Conservation (phyloP, 2,329 filamentous ascomycete species). For the Penicillium polonicum region DNA sequence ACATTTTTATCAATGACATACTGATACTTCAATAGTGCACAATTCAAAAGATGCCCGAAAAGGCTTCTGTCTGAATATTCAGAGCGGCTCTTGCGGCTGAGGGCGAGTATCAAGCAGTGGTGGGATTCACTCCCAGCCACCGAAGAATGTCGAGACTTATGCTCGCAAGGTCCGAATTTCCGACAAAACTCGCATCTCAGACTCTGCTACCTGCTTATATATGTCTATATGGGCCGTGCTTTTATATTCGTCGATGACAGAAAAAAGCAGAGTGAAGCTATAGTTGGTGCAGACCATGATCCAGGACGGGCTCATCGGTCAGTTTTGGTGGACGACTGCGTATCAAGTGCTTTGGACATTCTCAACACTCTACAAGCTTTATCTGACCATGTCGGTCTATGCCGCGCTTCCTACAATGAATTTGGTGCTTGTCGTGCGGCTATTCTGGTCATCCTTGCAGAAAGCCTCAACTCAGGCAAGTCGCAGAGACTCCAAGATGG, state of each 20-base stretch:
- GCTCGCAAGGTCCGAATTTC: conserved; percentile 41
- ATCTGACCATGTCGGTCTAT: conserved; percentile 51
- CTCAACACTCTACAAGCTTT: conserved; percentile 51
- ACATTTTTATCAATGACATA: neutral
- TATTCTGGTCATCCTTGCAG: conserved; percentile 49
- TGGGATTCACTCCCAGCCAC: conserved; percentile 39
- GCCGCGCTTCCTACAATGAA: conserved; percentile 55
- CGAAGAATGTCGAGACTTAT: conserved; percentile 40
- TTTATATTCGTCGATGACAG: conserved; percentile 48
- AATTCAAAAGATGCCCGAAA: conserved; percentile 38
- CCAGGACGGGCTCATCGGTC: conserved; percentile 29
- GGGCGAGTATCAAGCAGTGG: conserved; percentile 39
- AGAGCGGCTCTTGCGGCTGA: conserved; percentile 36
- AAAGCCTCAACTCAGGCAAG: conserved; percentile 36
- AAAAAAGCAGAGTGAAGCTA: conserved; percentile 17
- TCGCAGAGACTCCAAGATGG: conserved; percentile 43
- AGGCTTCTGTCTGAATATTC: conserved; percentile 38
- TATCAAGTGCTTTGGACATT: conserved; percentile 52
- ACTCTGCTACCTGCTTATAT: conserved; percentile 52
- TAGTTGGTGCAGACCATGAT: conserved; percentile 6
- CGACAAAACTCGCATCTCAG: conserved; percentile 53
- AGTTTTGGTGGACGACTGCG: conserved; percentile 51
- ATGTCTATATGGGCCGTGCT: conserved; percentile 54
- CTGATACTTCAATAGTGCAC: conserved; percentile 31
- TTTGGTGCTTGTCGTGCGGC: conserved; percentile 56